Conservation (phyloP, 345 rosid genomes). For the Acer saccharum region DNA sequence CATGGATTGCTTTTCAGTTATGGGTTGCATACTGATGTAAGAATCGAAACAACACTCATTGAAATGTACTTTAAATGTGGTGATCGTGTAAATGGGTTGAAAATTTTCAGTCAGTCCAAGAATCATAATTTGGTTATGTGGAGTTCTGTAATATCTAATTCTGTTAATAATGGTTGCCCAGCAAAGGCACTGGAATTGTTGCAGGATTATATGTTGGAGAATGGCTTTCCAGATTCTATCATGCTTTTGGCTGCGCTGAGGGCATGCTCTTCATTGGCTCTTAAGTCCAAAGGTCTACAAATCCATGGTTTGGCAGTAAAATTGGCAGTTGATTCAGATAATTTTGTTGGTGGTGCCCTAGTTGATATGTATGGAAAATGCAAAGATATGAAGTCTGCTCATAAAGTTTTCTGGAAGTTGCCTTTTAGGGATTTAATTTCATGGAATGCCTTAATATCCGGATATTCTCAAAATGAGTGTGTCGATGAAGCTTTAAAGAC, state of each 20-base stretch:
- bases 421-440: slow-evolving; percentile 37
- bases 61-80: slow-evolving; percentile 49
- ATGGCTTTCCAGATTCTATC: slow-evolving; percentile 38
- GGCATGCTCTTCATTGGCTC: slow-evolving; percentile 42
- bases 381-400: slow-evolving; percentile 34
- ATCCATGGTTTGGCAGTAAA: slow-evolving; percentile 45
- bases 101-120: slow-evolving; percentile 34
- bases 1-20: slow-evolving; percentile 31
- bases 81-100: slow-evolving; percentile 34
- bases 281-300: slow-evolving; percentile 35
- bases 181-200: slow-evolving; percentile 35
- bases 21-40: slow-evolving; percentile 39
- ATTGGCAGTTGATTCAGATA: slow-evolving; percentile 25
- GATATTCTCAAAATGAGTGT: slow-evolving; percentile 39
- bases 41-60: slow-evolving; percentile 42
- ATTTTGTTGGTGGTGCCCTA: slow-evolving; percentile 44
- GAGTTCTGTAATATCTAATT: slow-evolving; percentile 43
- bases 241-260: slow-evolving; percentile 43
- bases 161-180: slow-evolving; percentile 32
- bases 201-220: slow-evolving; percentile 29
- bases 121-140: slow-evolving; percentile 37
- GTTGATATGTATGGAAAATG: slow-evolving; percentile 54
- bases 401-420: slow-evolving; percentile 34
- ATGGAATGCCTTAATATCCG: slow-evolving; percentile 53
- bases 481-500: slow-evolving; percentile 37